These are phyloP conservation scores for Eucalyptus caleyi DNA, from an alignment of 345 rosid genomes.

Conservation along the genomic window DNA sequence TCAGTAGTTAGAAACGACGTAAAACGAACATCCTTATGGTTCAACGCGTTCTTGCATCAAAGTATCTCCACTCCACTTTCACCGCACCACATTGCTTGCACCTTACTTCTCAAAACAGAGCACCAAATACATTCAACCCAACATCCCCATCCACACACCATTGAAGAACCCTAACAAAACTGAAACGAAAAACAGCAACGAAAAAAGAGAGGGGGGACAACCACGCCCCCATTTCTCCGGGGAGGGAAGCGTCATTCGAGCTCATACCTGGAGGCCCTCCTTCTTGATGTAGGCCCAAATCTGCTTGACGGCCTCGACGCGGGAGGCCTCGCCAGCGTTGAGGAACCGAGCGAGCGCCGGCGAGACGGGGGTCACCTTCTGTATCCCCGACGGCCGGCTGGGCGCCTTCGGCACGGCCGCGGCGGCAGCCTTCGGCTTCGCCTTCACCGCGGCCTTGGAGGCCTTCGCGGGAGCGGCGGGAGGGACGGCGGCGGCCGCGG, in stretches of 20 bases:
- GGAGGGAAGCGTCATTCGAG: not conserved
- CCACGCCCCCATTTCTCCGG: not conserved
- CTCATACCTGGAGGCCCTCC: constrained; percentile 62
- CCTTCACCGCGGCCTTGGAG: constrained; percentile 12
- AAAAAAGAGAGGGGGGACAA: not conserved
- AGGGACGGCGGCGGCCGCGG: constrained; percentile 1
- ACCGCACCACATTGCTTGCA: not conserved
- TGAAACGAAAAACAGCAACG: not conserved
- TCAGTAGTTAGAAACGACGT: not conserved
- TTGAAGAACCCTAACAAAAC: not conserved
- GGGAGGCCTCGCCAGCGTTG: constrained; percentile 52
- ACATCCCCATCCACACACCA: not conserved
- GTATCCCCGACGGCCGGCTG: constrained; percentile 26
- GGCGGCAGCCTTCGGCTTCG: not conserved
- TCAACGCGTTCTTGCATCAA: not conserved
- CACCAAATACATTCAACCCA: not conserved
- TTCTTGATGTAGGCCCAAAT: constrained; percentile 75
- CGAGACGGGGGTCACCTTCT: constrained; percentile 43
- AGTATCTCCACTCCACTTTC: not conserved
- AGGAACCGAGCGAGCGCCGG: constrained; percentile 57
- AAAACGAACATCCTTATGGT: not conserved
- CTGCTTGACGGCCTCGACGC: constrained; percentile 50
- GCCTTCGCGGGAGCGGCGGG: constrained; percentile 4
- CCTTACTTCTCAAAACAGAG: not conserved
- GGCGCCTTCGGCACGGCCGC: not conserved